Percentiles rank a stretch among this genome's conserved stretches.
phyloP scores from a whole-genome alignment of 768 basidiomycete genomes.

The Tylopilus subfusipes region DNA sequence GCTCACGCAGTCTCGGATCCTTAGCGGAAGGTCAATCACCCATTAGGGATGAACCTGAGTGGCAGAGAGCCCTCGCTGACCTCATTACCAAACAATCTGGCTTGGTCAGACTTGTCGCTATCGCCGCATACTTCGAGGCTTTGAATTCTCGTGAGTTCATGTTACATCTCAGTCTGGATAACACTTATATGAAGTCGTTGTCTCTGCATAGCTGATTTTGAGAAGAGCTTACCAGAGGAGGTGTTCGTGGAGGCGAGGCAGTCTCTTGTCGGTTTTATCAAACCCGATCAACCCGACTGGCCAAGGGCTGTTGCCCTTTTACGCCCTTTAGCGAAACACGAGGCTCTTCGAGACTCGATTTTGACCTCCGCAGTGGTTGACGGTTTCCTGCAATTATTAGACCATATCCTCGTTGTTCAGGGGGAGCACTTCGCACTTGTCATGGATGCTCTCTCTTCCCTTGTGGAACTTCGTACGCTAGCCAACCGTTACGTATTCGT shows the following conservation, averaged over 20 bases:
- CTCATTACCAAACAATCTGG: conserved; percentile 1
- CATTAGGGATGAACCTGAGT: background rate
- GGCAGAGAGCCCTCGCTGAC: conserved; percentile 3
- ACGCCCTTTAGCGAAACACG: conserved; percentile 3
- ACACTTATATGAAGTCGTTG: background rate
- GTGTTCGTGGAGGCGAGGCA: conserved; percentile 1
- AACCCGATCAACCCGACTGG: conserved; percentile 5
- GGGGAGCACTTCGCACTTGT: conserved; percentile 5
- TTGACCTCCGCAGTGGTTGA: background rate
- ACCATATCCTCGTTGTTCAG: background rate
- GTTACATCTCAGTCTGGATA: background rate
- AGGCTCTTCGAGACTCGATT: background rate
- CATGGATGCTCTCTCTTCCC: conserved; percentile 6
- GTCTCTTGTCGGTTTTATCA: conserved; percentile 2
- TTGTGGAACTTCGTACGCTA: conserved; percentile 2
- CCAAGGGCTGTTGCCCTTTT: conserved; percentile 4
- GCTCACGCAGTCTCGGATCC: background rate
- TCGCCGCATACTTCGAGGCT: conserved; percentile 4
- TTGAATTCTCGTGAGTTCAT: background rate
- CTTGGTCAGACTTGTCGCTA: conserved; percentile 3
- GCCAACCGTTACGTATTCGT: background rate
- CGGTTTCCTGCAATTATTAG: conserved; percentile 1
- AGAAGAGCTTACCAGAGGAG: background rate
- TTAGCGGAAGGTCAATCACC: conserved; percentile 4
- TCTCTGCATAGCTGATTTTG: background rate